phyloP scores from a whole-genome alignment of 495 filamentous ascomycete species.

The Penicillium cataractarum region DNA sequence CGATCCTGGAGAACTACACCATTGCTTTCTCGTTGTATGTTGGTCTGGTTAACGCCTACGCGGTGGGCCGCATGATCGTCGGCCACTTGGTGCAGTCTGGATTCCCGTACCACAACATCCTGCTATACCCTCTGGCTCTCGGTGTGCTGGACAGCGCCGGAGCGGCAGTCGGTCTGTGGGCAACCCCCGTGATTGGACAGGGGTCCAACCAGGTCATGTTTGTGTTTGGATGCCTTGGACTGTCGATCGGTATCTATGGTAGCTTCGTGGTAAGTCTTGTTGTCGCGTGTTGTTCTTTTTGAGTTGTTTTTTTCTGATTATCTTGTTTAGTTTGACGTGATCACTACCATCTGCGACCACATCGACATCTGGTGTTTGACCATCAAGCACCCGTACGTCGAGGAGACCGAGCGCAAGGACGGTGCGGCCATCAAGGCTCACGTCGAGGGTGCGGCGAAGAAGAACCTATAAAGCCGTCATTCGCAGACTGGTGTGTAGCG shows the following conservation, averaged over 20 bases:
- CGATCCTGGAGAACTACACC: constrained; percentile 77
- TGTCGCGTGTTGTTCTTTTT: not conserved
- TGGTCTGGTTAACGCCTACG: constrained; percentile 88
- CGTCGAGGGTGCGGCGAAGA: constrained; percentile 35
- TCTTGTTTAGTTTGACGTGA: constrained; percentile 70
- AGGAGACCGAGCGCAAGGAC: constrained; percentile 33
- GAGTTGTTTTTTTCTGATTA: not conserved
- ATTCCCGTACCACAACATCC: constrained; percentile 87
- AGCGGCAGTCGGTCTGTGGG: constrained; percentile 75
- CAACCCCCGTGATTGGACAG: constrained; percentile 67
- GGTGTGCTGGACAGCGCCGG: constrained; percentile 80
- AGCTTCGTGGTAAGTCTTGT: constrained; percentile 76
- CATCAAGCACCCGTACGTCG: constrained; percentile 71
- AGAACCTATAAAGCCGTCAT: constrained; percentile 28
- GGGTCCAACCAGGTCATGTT: constrained; percentile 82
- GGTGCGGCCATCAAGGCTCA: constrained; percentile 24
- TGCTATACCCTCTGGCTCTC: constrained; percentile 66
- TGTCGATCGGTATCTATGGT: constrained; percentile 84
- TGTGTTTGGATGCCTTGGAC: constrained; percentile 79
- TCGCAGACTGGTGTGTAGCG: not conserved
- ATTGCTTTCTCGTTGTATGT: constrained; percentile 86
- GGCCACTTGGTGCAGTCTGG: constrained; percentile 82
- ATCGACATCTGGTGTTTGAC: constrained; percentile 97
- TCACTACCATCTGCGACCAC: constrained; percentile 96
- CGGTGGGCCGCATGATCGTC: constrained; percentile 92